Percentiles rank a stretch among this genome's conserved stretches.
Conservation (phyloP, 208 protist genomes). For the Leishmania arabica region DNA sequence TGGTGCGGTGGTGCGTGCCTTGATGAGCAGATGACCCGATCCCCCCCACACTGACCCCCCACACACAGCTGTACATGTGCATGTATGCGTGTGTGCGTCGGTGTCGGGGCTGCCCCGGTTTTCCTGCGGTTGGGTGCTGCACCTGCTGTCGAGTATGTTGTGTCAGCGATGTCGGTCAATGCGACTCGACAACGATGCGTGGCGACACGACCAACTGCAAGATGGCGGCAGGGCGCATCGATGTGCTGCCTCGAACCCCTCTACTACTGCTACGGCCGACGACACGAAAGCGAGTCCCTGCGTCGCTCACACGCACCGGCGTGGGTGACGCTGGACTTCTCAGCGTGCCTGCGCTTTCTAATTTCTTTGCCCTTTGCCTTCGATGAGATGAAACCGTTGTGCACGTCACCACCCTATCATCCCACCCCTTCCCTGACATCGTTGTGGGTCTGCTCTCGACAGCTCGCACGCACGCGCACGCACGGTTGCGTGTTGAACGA, state of each 20-base stretch:
- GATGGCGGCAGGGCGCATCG: not conserved
- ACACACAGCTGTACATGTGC: no score
- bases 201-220: not conserved
- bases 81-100: not conserved
- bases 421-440: not conserved
- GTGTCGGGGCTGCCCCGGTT: not conserved
- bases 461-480: not conserved
- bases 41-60: not conserved
- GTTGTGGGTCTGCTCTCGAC: not conserved
- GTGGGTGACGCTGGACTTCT: not conserved
- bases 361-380: not conserved
- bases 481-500: not conserved
- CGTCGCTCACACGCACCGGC: not conserved
- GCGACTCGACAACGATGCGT: not conserved
- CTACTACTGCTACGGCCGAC: no score
- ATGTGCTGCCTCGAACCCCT: not conserved
- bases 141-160: not conserved
- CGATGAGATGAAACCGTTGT: not conserved
- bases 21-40: slow-evolving; percentile 1
- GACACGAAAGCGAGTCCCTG: no score
- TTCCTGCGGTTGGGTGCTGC: not conserved
- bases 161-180: not conserved
- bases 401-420: not conserved
- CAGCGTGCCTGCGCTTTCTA: not conserved
- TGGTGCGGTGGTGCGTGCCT: slow-evolving; percentile 20